phyloP scores from a whole-genome alignment of 78 protist genomes.

The Guillardia theta region DNA sequence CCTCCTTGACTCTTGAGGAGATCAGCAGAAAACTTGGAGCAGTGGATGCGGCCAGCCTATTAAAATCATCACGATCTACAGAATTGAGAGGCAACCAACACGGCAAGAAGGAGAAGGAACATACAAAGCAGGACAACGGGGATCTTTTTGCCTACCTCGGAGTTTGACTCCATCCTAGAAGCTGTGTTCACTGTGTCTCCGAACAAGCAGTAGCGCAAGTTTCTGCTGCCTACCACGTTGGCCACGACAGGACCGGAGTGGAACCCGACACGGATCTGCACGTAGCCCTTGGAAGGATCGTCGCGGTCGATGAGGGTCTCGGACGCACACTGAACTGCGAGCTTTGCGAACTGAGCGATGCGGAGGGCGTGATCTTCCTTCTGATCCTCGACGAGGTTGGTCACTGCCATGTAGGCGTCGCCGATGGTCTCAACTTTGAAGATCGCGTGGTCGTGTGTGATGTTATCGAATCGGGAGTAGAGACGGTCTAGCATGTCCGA shows the following conservation, averaged over 20 bases:
- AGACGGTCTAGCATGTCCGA: neutral
- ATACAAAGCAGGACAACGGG: too few relatives aligned
- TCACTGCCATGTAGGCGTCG: conserved; percentile 6
- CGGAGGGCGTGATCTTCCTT: neutral
- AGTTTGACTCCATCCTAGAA: neutral
- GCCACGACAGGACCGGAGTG: conserved; percentile 49
- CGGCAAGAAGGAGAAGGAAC: too few relatives aligned
- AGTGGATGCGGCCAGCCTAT: neutral
- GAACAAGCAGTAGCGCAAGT: conserved; percentile 31
- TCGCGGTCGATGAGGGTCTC: neutral
- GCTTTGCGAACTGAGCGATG: conserved; percentile 21
- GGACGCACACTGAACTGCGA: too few relatives aligned
- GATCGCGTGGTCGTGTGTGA: neutral
- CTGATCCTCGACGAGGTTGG: conserved; percentile 31
- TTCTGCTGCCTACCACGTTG: neutral
- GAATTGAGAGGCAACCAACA: too few relatives aligned
- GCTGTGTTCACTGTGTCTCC: conserved; percentile 55
- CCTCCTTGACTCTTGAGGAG: neutral
- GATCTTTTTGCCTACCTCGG: too few relatives aligned
- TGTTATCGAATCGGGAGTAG: neutral
- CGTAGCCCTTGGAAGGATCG: neutral
- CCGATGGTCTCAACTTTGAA: conserved; percentile 34
- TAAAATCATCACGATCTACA: too few relatives aligned
- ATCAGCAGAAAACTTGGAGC: neutral
- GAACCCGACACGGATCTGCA: conserved; percentile 36